phyloP scores from a whole-genome alignment of 768 basidiomycete genomes.

The Lanmaoa rubissima region DNA sequence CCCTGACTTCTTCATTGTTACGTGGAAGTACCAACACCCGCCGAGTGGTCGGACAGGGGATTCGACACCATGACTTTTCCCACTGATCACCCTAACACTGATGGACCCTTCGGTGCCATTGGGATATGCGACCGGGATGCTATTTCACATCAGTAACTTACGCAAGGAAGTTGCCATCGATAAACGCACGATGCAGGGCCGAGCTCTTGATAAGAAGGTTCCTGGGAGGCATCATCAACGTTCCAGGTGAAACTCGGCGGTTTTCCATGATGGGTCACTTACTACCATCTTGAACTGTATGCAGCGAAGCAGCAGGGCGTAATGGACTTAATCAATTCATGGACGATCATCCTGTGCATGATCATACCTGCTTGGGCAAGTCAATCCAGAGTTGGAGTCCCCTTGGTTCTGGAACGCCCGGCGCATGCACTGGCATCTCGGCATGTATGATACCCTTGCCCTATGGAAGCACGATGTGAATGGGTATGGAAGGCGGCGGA shows the following conservation, averaged over 20 bases:
- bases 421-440: conserved; percentile 83
- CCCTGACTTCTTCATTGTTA: conserved; percentile 61
- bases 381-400: conserved; percentile 91
- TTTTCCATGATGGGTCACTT: conserved; percentile 22
- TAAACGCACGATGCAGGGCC: conserved; percentile 52
- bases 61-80: conserved; percentile 79
- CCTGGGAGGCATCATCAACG: conserved; percentile 32
- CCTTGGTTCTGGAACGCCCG: conserved; percentile 65
- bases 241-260: neutral
- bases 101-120: conserved; percentile 64
- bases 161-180: conserved; percentile 1
- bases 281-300: conserved; percentile 73
- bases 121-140: conserved; percentile 74
- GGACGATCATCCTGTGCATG: neutral
- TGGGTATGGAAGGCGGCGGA: neutral
- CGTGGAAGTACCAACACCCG: conserved; percentile 92
- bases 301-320: conserved; percentile 23
- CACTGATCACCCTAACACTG: conserved; percentile 83
- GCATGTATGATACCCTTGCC: conserved; percentile 76
- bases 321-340: conserved; percentile 14
- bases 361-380: conserved; percentile 61
- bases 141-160: conserved; percentile 25
- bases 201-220: conserved; percentile 85
- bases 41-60: conserved; percentile 90
- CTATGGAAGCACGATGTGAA: conserved; percentile 23